phyloP scores from a whole-genome alignment of 2,329 filamentous ascomycete species.

The Cladosporium phlei region DNA sequence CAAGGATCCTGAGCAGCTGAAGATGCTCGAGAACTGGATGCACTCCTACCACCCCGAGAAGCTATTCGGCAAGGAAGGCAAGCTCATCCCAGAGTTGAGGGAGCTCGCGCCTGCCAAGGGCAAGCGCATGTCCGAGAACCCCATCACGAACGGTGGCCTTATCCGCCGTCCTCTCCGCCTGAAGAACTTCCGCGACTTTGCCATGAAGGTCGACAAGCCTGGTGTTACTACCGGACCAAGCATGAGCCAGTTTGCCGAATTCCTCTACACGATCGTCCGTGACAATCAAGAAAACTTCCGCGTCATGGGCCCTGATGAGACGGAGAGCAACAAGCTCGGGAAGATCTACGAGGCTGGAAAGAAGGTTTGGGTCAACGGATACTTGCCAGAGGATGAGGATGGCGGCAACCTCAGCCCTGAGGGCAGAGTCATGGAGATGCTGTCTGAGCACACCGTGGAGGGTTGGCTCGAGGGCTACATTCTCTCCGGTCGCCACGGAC shows the following conservation, averaged over 20 bases:
- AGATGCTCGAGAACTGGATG: slow-evolving; percentile 72
- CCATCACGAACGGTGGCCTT: slow-evolving; percentile 66
- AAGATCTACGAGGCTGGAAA: slow-evolving; percentile 68
- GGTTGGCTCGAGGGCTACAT: slow-evolving; percentile 78
- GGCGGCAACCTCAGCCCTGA: slow-evolving; percentile 66
- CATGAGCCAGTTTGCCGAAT: slow-evolving; percentile 66
- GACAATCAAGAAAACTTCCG: slow-evolving; percentile 65
- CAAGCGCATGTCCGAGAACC: slow-evolving; percentile 72
- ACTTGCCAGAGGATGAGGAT: slow-evolving; percentile 69
- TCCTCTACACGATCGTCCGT: slow-evolving; percentile 63
- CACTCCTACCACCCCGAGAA: slow-evolving; percentile 68
- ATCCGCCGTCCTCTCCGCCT: slow-evolving; percentile 63
- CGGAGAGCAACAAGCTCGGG: slow-evolving; percentile 72
- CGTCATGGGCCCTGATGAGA: slow-evolving; percentile 75
- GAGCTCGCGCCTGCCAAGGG: slow-evolving; percentile 61
- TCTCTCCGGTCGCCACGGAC: slow-evolving; percentile 67
- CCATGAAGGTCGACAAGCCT: slow-evolving; percentile 56
- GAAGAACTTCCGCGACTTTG: slow-evolving; percentile 66
- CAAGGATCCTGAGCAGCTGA: slow-evolving; percentile 59
- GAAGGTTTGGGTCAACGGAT: slow-evolving; percentile 77
- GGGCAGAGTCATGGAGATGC: slow-evolving; percentile 76
- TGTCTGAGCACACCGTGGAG: slow-evolving; percentile 76
- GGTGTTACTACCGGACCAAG: slow-evolving; percentile 50
- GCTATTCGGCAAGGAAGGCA: slow-evolving; percentile 61
- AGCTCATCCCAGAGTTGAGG: slow-evolving; percentile 58